Evolutionary conservation across 768 basidiomycete genomes (phyloP), one percentile per base, ranked within the genome.

Genomic region (Dacryopinax spathularia): DNA sequence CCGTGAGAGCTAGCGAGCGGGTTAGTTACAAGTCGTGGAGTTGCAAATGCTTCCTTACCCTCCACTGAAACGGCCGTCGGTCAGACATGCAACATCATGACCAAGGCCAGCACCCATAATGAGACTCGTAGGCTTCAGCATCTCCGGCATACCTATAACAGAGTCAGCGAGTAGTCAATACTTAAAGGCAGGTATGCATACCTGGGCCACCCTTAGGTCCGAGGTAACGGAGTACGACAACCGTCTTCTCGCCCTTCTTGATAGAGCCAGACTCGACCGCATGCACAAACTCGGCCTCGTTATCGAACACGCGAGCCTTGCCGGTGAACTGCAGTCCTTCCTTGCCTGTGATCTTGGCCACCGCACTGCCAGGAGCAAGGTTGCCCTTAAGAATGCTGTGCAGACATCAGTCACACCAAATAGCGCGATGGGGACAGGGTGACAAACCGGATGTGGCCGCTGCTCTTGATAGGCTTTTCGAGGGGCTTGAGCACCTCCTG

Each of bases 41-140:
- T 62, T 60, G 29, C 39, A 59, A n/a, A 27, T 43, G 22, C 34
- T 15, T 25, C 64, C 86, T 75, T 70, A 96, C 92, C 94, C 94
- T 78, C 94, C 94, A 73, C 89, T 91, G 80, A 99, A 99, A 68
- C 96, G 85, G 60, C 96, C 96, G 76, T 99, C 95, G 18, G 96
- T 99, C 68, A 99, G 75, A 74, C 91, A 97, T 36, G 95, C 95
- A 60, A 98, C 96, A 69, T 98, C 95, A 68, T 88, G 78, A 12
- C 96, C 96, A 12, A 98, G 81, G 12, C 96, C 96, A 13, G 96
- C 96, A 63, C 96, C 96, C 91, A 99, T 98, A 74, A 99, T 93
- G 71, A 98, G 73, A 77, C 90, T 91, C 33, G 95, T 98, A 27
- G 94, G 94, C 73, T 97, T 97, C 64, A 98, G 81, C 96, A 99